Evolutionary conservation across 2,329 filamentous ascomycete genomes (phyloP).

Genomic region (Clarireedia paspali): DNA sequence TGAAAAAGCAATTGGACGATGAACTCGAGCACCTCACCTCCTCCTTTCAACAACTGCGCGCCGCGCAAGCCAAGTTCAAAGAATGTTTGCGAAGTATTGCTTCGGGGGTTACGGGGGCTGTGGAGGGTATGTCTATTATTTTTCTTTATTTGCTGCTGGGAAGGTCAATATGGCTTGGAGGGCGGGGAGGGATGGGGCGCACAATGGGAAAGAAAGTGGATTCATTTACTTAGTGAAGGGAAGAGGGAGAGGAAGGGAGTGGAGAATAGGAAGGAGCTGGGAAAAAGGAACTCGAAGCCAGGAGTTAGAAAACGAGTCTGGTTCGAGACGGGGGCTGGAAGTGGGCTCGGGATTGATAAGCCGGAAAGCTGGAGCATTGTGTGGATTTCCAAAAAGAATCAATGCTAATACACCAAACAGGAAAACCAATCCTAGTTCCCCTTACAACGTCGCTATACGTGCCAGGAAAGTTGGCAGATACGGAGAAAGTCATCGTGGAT

Average conservation of each 20-base stretch:
- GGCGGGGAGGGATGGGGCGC: neutral
- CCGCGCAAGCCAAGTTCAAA: slow-evolving; percentile 83
- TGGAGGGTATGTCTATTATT: slow-evolving; percentile 26
- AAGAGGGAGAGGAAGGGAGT: neutral
- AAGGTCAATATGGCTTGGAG: neutral
- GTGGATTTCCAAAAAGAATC: too few species aligned
- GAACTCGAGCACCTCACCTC: slow-evolving; percentile 90
- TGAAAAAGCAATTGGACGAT: slow-evolving; percentile 94
- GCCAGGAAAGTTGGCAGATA: slow-evolving; percentile 67
- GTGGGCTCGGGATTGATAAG: too few species aligned
- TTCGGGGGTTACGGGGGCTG: slow-evolving; percentile 40
- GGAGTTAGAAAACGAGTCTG: neutral
- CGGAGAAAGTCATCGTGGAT: slow-evolving; percentile 78
- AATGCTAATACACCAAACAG: slow-evolving; percentile 16
- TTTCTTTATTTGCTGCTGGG: neutral
- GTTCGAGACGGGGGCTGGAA: too few species aligned
- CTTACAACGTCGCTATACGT: slow-evolving; percentile 94
- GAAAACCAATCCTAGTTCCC: slow-evolving; percentile 72
- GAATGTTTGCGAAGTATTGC: slow-evolving; percentile 79
- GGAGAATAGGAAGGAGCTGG: neutral
- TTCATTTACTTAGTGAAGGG: neutral
- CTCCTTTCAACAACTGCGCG: slow-evolving; percentile 84
- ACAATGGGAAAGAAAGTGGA: neutral
- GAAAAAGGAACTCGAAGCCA: neutral
- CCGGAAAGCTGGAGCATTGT: too few species aligned